Evolutionary conservation across 805 yeast genomes (phyloP).

Genomic region (Allodekkera sacchari): DNA sequence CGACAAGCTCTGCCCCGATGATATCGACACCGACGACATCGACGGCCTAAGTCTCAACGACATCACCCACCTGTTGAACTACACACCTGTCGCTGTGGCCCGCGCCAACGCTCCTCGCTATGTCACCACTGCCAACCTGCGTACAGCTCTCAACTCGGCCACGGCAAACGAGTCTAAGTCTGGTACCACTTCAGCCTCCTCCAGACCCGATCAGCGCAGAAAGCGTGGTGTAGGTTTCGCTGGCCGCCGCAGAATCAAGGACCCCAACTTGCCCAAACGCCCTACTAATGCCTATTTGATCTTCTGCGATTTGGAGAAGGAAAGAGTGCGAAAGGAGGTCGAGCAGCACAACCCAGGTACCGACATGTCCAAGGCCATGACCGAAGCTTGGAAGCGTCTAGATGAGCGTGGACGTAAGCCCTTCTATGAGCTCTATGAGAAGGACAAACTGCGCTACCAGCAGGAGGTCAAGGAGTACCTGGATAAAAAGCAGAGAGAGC

Average conservation of each 20-base stretch:
- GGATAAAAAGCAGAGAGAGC: conserved; percentile 17
- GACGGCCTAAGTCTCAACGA: conserved; percentile 21
- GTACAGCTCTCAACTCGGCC: conserved; percentile 3
- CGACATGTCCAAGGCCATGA: conserved; percentile 70
- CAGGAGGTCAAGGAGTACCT: conserved; percentile 52
- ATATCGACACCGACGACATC: conserved; percentile 20
- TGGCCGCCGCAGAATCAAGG: conserved; percentile 38
- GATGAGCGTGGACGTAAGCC: conserved; percentile 64
- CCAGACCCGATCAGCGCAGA: too few relatives aligned
- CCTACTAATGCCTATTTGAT: conserved; percentile 86
- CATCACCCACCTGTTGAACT: conserved; percentile 18
- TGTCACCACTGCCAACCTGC: background rate
- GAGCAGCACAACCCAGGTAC: conserved; percentile 44
- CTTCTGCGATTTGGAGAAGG: conserved; percentile 83
- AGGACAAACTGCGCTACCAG: conserved; percentile 68
- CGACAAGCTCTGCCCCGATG: conserved; percentile 15
- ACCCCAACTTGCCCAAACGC: conserved; percentile 80
- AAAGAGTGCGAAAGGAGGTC: conserved; percentile 50
- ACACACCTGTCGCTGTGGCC: conserved; percentile 19
- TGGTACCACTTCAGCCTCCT: conserved; percentile 10
- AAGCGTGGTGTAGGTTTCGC: conserved; percentile 6
- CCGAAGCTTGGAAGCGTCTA: conserved; percentile 80
- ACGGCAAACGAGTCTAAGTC: conserved; percentile 9
- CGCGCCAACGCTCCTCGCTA: conserved; percentile 5
- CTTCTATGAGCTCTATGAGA: conserved; percentile 66